These are phyloP conservation scores for Saccharum hybrid DNA, from an alignment of 202 grass and related monocot species.

Conservation along the genomic window DNA sequence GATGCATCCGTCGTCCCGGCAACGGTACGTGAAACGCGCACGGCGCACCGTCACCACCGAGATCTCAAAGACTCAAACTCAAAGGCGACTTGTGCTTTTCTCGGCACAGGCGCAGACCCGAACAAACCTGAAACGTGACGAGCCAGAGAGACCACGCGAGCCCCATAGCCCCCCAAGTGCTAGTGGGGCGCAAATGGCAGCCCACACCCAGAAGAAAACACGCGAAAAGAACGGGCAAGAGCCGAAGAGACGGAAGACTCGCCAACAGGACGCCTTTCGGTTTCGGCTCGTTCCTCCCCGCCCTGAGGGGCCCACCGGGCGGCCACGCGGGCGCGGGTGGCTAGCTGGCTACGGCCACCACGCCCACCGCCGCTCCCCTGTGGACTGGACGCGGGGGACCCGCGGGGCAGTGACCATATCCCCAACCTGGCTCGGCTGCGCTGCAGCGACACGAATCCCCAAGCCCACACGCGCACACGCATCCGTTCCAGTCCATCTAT, in stretches of 20 bases:
- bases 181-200: background rate
- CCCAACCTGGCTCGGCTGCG: background rate
- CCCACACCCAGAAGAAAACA: background rate
- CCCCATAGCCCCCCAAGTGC: background rate
- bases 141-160: background rate
- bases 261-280: conserved; percentile 39
- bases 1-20: background rate
- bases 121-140: background rate
- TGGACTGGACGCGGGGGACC: background rate
- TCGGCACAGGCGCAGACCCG: background rate
- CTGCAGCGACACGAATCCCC: conserved; percentile 18
- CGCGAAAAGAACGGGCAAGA: too few relatives aligned
- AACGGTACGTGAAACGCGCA: background rate
- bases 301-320: background rate
- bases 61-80: background rate
- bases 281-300: background rate
- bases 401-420: background rate
- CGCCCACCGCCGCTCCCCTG: background rate
- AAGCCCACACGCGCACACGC: conserved; percentile 23
- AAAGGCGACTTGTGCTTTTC: background rate
- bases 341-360: background rate
- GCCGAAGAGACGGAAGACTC: background rate
- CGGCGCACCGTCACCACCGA: background rate
- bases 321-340: background rate
- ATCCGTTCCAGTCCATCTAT: conserved; percentile 25